Conservation (phyloP, 805 yeast genomes). For the Hanseniaspora pseudoguilliermondii region DNA sequence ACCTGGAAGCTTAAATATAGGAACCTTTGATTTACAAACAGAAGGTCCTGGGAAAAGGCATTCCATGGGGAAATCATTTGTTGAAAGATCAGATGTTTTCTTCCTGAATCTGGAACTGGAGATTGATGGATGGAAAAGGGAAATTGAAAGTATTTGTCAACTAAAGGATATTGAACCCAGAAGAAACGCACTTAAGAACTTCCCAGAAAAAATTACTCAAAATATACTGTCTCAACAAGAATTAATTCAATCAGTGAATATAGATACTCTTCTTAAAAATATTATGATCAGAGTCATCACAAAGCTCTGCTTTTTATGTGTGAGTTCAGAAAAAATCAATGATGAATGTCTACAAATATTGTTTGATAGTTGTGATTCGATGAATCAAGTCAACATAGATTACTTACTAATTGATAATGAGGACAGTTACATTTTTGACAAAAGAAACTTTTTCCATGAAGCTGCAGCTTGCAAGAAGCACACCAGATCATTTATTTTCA, state of each 20-base stretch:
- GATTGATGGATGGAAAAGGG: slow-evolving; percentile 27
- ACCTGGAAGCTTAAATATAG: background rate
- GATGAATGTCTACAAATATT: slow-evolving; percentile 37
- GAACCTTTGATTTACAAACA: background rate
- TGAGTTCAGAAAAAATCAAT: slow-evolving; percentile 47
- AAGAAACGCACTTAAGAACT: slow-evolving; percentile 17
- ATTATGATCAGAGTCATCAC: slow-evolving; percentile 36
- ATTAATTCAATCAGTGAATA: slow-evolving; percentile 17
- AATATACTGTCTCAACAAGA: slow-evolving; percentile 14
- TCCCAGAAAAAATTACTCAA: slow-evolving; percentile 18
- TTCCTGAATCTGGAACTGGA: slow-evolving; percentile 19
- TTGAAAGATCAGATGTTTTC: slow-evolving; percentile 11
- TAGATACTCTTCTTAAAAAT: slow-evolving; percentile 6
- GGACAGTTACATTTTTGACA: slow-evolving; percentile 34
- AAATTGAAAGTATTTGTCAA: slow-evolving; percentile 23
- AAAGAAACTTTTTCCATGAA: slow-evolving; percentile 68
- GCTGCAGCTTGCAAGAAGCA: slow-evolving; percentile 29
- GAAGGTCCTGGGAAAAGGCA: background rate
- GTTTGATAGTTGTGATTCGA: slow-evolving; percentile 28
- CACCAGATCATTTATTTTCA: slow-evolving; percentile 23
- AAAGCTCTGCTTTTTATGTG: slow-evolving; percentile 57
- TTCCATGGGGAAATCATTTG: background rate
- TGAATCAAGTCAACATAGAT: slow-evolving; percentile 34
- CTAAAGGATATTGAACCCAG: slow-evolving; percentile 24
- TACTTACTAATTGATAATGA: slow-evolving; percentile 51